phyloP scores from a whole-genome alignment of 768 basidiomycete species.

The Collybia sp. region DNA sequence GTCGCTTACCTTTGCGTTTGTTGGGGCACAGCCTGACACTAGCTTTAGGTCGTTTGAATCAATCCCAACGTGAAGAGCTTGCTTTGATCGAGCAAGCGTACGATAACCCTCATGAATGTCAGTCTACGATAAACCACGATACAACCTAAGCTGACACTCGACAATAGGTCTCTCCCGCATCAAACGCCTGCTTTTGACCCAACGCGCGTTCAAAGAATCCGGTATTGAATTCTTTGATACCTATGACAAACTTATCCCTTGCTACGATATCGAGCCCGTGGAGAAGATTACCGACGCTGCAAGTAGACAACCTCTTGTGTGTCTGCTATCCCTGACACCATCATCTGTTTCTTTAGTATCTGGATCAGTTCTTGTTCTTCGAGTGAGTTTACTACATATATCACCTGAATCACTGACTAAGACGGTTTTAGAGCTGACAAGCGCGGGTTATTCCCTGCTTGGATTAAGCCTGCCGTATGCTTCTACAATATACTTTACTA shows the following conservation, averaged over 20 bases:
- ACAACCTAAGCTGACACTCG: not conserved
- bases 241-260: slow-evolving; percentile 97
- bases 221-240: slow-evolving; percentile 98
- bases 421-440: slow-evolving; percentile 69
- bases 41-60: slow-evolving; percentile 72
- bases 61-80: slow-evolving; percentile 96
- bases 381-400: slow-evolving; percentile 41
- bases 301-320: slow-evolving; percentile 20
- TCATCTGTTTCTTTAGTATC: slow-evolving; percentile 52
- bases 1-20: slow-evolving; percentile 12
- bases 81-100: slow-evolving; percentile 99
- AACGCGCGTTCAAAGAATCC: slow-evolving; percentile 97
- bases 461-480: slow-evolving; percentile 91
- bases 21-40: not conserved
- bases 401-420: slow-evolving; percentile 3
- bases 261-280: slow-evolving; percentile 98
- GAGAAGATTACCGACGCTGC: slow-evolving; percentile 99
- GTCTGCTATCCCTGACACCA: slow-evolving; percentile 6
- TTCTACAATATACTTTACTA: not conserved
- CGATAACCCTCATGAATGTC: slow-evolving; percentile 98
- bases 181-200: slow-evolving; percentile 93
- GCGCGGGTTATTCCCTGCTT: slow-evolving; percentile 94
- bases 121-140: slow-evolving; percentile 11
- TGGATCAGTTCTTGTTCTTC: slow-evolving; percentile 98
- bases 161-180: slow-evolving; percentile 81